These are phyloP conservation scores for Artemisia tridentata DNA, from an alignment of 129 eudicot genomes.

Conservation along the genomic window DNA sequence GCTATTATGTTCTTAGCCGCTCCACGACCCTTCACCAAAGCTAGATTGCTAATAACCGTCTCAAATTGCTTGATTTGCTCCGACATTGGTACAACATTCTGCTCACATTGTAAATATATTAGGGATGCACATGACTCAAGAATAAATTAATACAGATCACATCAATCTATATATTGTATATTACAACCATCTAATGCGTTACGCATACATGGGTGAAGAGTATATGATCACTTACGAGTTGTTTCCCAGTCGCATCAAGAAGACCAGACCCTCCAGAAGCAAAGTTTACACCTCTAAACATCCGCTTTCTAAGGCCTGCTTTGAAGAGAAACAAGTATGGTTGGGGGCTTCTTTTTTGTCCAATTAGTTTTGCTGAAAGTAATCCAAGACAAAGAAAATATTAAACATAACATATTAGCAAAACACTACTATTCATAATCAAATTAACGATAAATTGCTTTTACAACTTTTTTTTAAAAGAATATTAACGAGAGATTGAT, in stretches of 20 bases:
- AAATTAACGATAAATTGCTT: neutral
- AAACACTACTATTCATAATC: neutral
- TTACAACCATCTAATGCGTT: neutral
- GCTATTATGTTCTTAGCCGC: constrained; percentile 30
- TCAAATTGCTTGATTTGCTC: constrained; percentile 60
- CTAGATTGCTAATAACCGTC: constrained; percentile 35
- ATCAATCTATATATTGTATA: neutral
- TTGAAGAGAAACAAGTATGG: constrained; percentile 31
- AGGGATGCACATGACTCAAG: neutral
- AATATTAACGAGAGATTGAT: neutral
- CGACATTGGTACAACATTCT: constrained; percentile 51
- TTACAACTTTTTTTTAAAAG: neutral
- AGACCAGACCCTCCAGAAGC: constrained; percentile 38
- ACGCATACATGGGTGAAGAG: neutral
- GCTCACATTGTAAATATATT: constrained; percentile 13
- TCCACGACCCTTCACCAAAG: constrained; percentile 30
- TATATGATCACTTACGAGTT: constrained; percentile 7
- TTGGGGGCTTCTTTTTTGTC: constrained; percentile 31
- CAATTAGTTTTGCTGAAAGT: constrained; percentile 35
- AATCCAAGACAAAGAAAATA: neutral
- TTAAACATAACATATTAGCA: neutral
- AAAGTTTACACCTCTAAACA: constrained; percentile 35
- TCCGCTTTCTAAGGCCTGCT: constrained; percentile 10
- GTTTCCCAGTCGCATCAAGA: constrained; percentile 29
- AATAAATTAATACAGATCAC: neutral